phyloP scores from a whole-genome alignment of 306 rosid species.

The Abrus precatorius region DNA sequence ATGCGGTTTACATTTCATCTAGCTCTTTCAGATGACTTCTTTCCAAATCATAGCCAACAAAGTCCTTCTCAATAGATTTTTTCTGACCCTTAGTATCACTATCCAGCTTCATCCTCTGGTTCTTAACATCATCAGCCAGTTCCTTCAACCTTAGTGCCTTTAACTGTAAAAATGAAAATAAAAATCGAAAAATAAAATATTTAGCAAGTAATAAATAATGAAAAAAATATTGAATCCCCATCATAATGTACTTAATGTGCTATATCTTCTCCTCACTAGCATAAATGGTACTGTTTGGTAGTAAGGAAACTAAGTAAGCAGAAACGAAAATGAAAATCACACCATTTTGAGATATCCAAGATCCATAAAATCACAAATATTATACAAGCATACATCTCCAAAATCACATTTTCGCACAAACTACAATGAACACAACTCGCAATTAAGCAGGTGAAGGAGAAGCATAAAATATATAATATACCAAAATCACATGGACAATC shows the following conservation, averaged over 20 bases:
- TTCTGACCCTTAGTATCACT: constrained; percentile 58
- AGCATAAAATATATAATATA: neutral
- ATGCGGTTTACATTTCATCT: constrained; percentile 71
- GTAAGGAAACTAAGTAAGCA: constrained; percentile 10
- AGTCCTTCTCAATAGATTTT: constrained; percentile 52
- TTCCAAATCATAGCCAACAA: constrained; percentile 48
- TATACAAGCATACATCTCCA: neutral
- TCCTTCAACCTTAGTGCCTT: constrained; percentile 79
- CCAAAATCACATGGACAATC: neutral
- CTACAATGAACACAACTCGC: neutral
- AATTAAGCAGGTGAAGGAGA: constrained; percentile 17
- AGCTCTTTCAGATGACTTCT: constrained; percentile 55
- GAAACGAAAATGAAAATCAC: constrained; percentile 5
- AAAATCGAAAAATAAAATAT: neutral
- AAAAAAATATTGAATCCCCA: constrained; percentile 29
- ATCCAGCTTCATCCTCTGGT: constrained; percentile 72
- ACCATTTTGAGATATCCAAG: constrained; percentile 16
- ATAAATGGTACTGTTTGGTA: neutral
- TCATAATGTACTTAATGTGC: neutral
- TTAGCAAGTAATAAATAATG: constrained; percentile 22
- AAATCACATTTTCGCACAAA: neutral
- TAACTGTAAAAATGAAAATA: constrained; percentile 52
- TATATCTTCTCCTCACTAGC: constrained; percentile 20
- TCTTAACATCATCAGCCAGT: constrained; percentile 72
- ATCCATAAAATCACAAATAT: constrained; percentile 18